Evolutionary conservation across 768 basidiomycete genomes (phyloP).

Genomic region (Suillus discolor): DNA sequence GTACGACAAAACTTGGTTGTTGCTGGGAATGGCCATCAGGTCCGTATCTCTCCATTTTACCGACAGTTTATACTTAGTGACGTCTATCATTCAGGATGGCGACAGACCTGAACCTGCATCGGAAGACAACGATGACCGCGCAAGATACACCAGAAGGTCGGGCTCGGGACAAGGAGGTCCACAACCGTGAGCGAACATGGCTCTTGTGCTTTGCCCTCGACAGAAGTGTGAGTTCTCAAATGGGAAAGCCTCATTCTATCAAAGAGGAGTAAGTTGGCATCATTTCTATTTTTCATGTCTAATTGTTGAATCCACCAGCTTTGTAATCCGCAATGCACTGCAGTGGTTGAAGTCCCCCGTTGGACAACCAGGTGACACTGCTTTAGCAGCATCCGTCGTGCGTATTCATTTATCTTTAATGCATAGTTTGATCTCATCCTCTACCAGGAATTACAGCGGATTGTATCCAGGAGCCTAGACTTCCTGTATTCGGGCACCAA

Average conservation of each 20-base stretch:
- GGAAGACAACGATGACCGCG: slow-evolving; percentile 66
- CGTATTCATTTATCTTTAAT: slow-evolving; percentile 29
- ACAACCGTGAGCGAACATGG: slow-evolving; percentile 97
- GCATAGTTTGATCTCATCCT: slow-evolving; percentile 11
- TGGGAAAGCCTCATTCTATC: slow-evolving; percentile 94
- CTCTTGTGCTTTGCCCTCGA: slow-evolving; percentile 85
- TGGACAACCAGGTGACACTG: slow-evolving; percentile 65
- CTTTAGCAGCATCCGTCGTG: slow-evolving; percentile 78
- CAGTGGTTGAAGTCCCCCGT: slow-evolving; percentile 73
- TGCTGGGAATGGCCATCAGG: slow-evolving; percentile 86
- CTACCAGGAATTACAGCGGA: slow-evolving; percentile 80
- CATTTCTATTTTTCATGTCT: slow-evolving; percentile 2
- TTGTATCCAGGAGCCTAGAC: slow-evolving; percentile 86
- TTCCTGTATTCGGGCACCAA: slow-evolving; percentile 84
- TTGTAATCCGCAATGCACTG: slow-evolving; percentile 81
- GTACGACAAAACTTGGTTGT: slow-evolving; percentile 92
- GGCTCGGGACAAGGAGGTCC: slow-evolving; percentile 80
- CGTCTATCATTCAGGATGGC: slow-evolving; percentile 67
- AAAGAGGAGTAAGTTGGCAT: slow-evolving; percentile 80
- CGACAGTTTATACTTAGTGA: slow-evolving; percentile 11
- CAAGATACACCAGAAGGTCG: slow-evolving; percentile 79
- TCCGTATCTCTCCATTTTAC: slow-evolving; percentile 32
- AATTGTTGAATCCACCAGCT: slow-evolving; percentile 45
- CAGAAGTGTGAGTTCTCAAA: slow-evolving; percentile 89
- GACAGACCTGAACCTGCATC: slow-evolving; percentile 93